Conservation (phyloP, 2,329 filamentous ascomycete species). For the Neofusicoccum sp. region DNA sequence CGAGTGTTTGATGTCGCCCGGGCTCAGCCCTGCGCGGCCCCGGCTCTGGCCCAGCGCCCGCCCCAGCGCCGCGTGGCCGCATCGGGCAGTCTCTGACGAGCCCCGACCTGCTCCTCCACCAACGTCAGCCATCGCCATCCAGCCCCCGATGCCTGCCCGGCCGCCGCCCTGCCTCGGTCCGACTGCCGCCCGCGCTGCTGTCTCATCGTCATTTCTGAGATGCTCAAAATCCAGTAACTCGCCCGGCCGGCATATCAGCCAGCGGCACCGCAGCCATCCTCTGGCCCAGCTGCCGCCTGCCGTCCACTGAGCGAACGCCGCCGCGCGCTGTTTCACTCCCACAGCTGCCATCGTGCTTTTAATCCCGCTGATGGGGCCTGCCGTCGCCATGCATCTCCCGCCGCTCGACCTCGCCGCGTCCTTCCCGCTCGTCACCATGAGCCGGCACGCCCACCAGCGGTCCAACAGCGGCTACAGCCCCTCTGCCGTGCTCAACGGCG, state of each 20-base stretch:
- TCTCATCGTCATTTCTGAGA: slow-evolving; percentile 4
- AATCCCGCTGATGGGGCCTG: background rate
- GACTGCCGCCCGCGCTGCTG: background rate
- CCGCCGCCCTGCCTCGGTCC: slow-evolving; percentile 14
- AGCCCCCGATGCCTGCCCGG: background rate
- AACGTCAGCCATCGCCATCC: background rate
- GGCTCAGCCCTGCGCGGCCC: slow-evolving; percentile 8
- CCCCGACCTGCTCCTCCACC: background rate
- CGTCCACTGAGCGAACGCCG: no score
- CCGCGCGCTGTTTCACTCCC: background rate
- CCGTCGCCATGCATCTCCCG: slow-evolving; percentile 36
- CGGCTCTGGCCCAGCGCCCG: background rate
- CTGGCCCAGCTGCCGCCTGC: no score
- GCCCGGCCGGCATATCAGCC: no score
- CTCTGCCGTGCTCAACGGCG: background rate
- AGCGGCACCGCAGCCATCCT: no score
- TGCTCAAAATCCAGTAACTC: background rate
- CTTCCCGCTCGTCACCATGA: slow-evolving; percentile 39
- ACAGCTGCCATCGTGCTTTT: background rate
- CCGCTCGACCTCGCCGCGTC: slow-evolving; percentile 33
- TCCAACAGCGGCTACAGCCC: background rate
- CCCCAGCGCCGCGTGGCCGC: slow-evolving; percentile 12
- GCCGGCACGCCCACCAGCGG: slow-evolving; percentile 27
- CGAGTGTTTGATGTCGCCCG: slow-evolving; percentile 2
- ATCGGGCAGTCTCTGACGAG: slow-evolving; percentile 21